Base-by-base conservation (phyloP, 2,329 filamentous ascomycete genomes). In the Talaromyces verruculosus region DNA sequence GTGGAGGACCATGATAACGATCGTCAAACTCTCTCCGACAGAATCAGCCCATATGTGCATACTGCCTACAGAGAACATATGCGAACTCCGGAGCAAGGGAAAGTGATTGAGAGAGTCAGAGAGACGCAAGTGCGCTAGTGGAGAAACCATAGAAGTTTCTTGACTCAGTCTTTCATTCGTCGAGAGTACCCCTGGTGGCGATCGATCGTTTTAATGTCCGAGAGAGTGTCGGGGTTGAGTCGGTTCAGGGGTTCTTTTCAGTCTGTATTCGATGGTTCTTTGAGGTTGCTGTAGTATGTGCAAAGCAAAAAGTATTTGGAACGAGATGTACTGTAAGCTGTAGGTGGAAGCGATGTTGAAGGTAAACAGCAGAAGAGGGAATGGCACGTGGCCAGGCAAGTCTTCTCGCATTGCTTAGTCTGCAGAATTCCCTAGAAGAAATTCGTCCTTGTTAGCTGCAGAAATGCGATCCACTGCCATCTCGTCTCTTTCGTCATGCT, bases 131-230 rank as follows among this genome's bases (percentile, higher is more conserved):
- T 30, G 25, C 8, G 49, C 13, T 22, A 37, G 33, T 57, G 53
- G 53, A 39, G 53, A 57, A 55, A 22, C 19, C 3, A 37, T 11
- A 37, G 53, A 57, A 39, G 33, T 57, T 57, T 39, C 30, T 57
- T 55, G 51, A 55, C 2, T 55, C 47, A 4, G 25, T 19, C 8
- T 47, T 49, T 28, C 7, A 49, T 49, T 49, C 28, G 49, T 53
- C 49, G 53, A 22, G 53, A 15, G 15, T 33, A 10, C 57, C 39
- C 39, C 35, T 60, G 28, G 37, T 45, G 37, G 57, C 37, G 39
- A 45, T 60, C 57, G 57, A 30, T 60, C 22, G 37, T 33, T 45
- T 35, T 33, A 45, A 45, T 43, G n/a, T 60, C 57, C 57, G 57
- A 45, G 57, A 59, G 37, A 10, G 53, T n/a, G 41, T 45, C 41